Base-by-base conservation (phyloP, 192 early-diverging fungal genomes). In the Geosiphon pyriformis region DNA sequence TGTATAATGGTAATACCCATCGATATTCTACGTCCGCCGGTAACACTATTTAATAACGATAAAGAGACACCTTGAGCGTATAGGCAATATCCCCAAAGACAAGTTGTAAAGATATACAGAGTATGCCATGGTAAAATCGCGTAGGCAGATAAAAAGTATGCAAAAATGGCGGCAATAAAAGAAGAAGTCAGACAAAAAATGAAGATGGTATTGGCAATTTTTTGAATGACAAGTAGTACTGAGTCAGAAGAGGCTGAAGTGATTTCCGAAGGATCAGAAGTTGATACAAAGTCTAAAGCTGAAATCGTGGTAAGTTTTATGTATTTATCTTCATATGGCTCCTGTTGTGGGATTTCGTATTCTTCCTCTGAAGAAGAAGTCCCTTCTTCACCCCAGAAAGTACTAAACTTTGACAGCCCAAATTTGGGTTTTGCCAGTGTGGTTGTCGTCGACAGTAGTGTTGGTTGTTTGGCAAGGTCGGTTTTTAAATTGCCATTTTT, bases 321-420 rank as follows among this genome's bases (percentile, higher is more conserved):
- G 17, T 64, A 64, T 64, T 52, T 64, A 10, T 30, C 10, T 34
- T 64, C 61, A 52, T 64, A 64, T 25, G 61, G 49, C 31, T 64
- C 61, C 33, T 52, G 49, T 2, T 23, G 8, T 3, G 31, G 26
- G 15, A 15, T 25, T 12, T 37, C 61, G 20, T 12, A 64, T 18
- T 52, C 49, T 52, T 64, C 61, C 32, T 52, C 49, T 32, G 37
- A 42, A 15, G 37, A 42, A 42, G 37, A 42, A 15, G 37, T n/a
- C n/a, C n/a, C n/a, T n/a, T n/a, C n/a, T n/a, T n/a, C n/a, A n/a
- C n/a, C n/a, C n/a, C n/a, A n/a, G n/a, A n/a, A n/a, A n/a, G n/a
- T n/a, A n/a, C n/a, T n/a, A n/a, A n/a, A n/a, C n/a, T n/a, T n/a
- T n/a, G n/a, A n/a, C n/a, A n/a, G n/a, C n/a, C n/a, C n/a, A n/a